These are phyloP conservation scores for Fraxinus xanthoxyloides DNA, from an alignment of 305 asterid species.

Conservation along the genomic window DNA sequence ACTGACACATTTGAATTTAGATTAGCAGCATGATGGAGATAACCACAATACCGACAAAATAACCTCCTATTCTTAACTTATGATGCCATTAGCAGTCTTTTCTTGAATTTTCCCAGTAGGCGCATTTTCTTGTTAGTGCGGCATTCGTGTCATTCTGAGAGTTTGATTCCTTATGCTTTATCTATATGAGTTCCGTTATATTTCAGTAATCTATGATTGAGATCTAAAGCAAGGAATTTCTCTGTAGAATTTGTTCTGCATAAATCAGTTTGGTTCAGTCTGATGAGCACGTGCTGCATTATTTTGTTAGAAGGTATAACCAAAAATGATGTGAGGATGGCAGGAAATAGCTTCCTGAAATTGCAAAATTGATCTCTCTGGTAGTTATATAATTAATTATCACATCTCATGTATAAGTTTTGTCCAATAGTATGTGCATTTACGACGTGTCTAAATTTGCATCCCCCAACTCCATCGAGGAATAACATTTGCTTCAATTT, in stretches of 20 bases:
- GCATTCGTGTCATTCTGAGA: conserved; percentile 25
- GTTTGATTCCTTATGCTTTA: conserved; percentile 26
- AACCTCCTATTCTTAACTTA: conserved; percentile 21
- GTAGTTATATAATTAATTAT: not conserved
- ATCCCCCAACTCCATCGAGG: not conserved
- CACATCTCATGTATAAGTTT: not conserved
- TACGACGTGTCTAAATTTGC: not conserved
- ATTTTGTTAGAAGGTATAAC: not conserved
- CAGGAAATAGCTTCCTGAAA: conserved; percentile 7
- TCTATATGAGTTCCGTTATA: not conserved
- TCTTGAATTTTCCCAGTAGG: conserved; percentile 22
- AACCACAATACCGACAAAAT: conserved; percentile 11
- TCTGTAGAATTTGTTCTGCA: not conserved
- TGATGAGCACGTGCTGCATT: not conserved
- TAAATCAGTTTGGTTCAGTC: not conserved
- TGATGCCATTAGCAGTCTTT: conserved; percentile 27
- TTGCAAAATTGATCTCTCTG: not conserved
- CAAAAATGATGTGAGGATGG: not conserved
- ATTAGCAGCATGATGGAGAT: conserved; percentile 16
- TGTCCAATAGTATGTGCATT: not conserved
- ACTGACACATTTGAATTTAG: not conserved
- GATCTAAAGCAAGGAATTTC: not conserved
- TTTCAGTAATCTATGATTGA: not conserved
- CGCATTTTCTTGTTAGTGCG: conserved; percentile 26
- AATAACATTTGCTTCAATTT: not conserved